Evolutionary conservation across 306 rosid genomes (phyloP), one percentile per base, ranked within the genome.

Genomic region (Acacia confusa): DNA sequence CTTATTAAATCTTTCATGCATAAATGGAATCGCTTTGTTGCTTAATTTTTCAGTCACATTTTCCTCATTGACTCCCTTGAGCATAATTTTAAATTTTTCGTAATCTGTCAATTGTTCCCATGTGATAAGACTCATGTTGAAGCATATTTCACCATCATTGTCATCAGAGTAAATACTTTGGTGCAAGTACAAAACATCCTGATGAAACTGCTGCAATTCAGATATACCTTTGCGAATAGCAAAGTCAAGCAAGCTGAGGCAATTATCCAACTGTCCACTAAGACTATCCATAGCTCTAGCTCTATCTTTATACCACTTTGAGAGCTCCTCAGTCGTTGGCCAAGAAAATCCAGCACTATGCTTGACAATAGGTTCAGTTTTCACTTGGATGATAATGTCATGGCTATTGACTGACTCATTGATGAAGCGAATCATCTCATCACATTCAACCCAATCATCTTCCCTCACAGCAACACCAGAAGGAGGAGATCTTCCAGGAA

Each of bases 391-490:
- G 76, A 80, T 85, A 82, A 85, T 81, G 82, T 85, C 91, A 77
- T 84, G 71, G 74, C 79, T 85, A 72, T 86, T 72, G 52, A 89
- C 86, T 69, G 89, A 83, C 48, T 78, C 82, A 65, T 77, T 82
- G 36, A 92, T 84, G 88, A 87, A 92, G 79, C 25, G 71, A 81
- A 88, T 72, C 97, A 88, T 93, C 84, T 95, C 86, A 83, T 87
- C 85, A 76, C 99, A 93, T 91, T 95, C 99, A 88, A 95, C 99
- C 99, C 99, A 95, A 88, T 95, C 99, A 75, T 90, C 91, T 74
- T 89, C 92, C 90, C 99, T 93, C 84, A 92, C 90, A 53, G 88
- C 93, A 74, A 87, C 80, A 85, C 79, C 88, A 78, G 91, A 79
- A 55, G 99, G 96, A 70, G 97, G 95, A 82, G 88, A 89, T 81